A percentile compares a stretch with the other conserved stretches of the same genome.
These are phyloP conservation scores for Spergularia marina DNA, from an alignment of 148 eudicot genomes.

Conservation along the genomic window DNA sequence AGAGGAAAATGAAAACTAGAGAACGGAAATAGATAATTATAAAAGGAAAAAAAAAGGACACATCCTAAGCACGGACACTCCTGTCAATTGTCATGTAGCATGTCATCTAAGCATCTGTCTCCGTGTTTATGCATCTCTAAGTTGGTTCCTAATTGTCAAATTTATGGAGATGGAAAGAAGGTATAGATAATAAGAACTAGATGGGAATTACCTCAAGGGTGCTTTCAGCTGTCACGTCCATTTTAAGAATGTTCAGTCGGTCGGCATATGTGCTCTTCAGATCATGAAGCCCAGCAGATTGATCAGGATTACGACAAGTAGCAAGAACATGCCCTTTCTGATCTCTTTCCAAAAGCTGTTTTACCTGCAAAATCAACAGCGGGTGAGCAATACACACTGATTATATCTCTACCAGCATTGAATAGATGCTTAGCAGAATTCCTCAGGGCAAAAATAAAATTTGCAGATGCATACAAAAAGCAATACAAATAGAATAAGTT, in stretches of 20 bases:
- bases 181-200: conserved; percentile 6
- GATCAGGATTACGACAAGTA: conserved; percentile 76
- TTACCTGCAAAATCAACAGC: conserved; percentile 46
- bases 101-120: background rate
- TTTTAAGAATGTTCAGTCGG: conserved; percentile 64
- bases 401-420: background rate
- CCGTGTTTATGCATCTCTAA: background rate
- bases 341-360: conserved; percentile 70
- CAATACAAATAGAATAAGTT: background rate
- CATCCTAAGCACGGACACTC: too few species aligned
- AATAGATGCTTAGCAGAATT: background rate
- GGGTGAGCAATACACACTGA: background rate
- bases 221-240: conserved; percentile 70
- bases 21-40: too few species aligned
- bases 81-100: too few species aligned
- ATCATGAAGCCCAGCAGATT: conserved; percentile 64
- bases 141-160: background rate
- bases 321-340: conserved; percentile 70
- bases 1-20: too few species aligned
- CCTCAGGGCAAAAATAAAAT: background rate
- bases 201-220: conserved; percentile 60
- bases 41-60: too few species aligned
- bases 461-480: background rate
- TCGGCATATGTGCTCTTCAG: conserved; percentile 57
- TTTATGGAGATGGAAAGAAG: background rate